Conservation (phyloP, 106 monocot genomes). For the Dendrobium catenatum region DNA sequence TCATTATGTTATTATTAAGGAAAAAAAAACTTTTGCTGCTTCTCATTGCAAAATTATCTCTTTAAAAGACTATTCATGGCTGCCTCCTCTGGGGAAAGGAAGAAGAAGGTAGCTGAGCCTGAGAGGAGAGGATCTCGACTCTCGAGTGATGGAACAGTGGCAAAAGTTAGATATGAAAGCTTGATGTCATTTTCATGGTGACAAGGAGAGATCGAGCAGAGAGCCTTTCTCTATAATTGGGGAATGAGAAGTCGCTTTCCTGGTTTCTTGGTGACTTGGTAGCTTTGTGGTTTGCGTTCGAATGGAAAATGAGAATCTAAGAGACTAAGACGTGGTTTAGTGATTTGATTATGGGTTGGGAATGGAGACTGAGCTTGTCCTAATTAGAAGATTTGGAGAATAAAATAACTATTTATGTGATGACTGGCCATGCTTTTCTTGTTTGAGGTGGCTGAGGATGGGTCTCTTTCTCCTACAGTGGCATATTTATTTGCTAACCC, state of each 20-base stretch:
- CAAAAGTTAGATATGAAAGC: not conserved
- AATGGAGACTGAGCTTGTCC: not conserved
- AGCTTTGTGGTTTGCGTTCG: not conserved
- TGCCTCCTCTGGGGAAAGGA: not conserved
- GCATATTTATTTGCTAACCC: not conserved
- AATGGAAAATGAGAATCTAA: not conserved
- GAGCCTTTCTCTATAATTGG: not conserved
- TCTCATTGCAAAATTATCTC: not conserved
- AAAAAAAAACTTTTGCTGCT: not conserved
- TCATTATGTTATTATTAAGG: not conserved
- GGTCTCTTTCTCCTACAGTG: conserved; percentile 2
- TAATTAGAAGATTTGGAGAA: not conserved
- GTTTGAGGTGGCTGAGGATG: not conserved
- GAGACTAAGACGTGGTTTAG: not conserved
- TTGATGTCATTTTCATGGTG: not conserved
- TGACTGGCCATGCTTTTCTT: not conserved
- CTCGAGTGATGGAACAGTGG: not conserved
- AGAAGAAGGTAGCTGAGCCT: not conserved
- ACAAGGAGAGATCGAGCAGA: not conserved
- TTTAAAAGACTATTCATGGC: not conserved
- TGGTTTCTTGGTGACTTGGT: not conserved
- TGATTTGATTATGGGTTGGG: not conserved
- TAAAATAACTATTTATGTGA: not conserved
- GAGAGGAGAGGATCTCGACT: not conserved
- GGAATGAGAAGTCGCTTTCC: not conserved